Evolutionary conservation across 257 asterid genomes (phyloP), one percentile per base, ranked within the genome.

Genomic region (Penstemon newberryi): DNA sequence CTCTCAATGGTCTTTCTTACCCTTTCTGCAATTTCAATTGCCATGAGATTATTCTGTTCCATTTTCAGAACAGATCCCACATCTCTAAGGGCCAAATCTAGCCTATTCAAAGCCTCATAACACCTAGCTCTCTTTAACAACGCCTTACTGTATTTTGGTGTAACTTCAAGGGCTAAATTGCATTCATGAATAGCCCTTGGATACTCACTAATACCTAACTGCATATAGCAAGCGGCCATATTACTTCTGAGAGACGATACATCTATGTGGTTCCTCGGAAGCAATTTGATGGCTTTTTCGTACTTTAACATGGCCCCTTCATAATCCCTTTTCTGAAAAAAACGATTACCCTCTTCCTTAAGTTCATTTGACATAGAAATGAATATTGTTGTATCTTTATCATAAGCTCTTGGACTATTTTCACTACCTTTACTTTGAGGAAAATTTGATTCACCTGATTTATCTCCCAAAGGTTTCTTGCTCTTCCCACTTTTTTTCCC

Each of bases 201-300:
- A 56, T 80, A 91, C 80, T 91, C 97, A 54, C 78, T 74, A 8
- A 86, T 73, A 10, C 97, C 97, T 79, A 85, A 75, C 74, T 91
- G 97, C 96, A 88, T 91, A 75, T 82, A 86, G 58, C 97, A 88
- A 4, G 88, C 91, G 0, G 97, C 97, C 84, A 91, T 79, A 78
- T 91, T 88, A 63, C 96, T 88, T 72, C 90, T 86, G 39, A 91
- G 86, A 74, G 74, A 71, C 4, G 96, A 87, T 4, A 91, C 92
- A 36, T 91, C 97, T 47, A 86, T 63, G 70, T 91, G 97, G 75
- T 78, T 88, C 65, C 89, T 72, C 0, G 97, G 97, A 76, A 91
- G 96, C 88, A 91, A 78, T 66, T 85, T 86, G 3, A 91, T 68
- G 38, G 95, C 97, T 70, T 85, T 88, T 49, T 88, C 95, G 65